A percentile compares a stretch with the other conserved stretches of the same genome.
Conservation (phyloP, 805 yeast species). For the Zygosaccharomyces kombuchaensis region DNA sequence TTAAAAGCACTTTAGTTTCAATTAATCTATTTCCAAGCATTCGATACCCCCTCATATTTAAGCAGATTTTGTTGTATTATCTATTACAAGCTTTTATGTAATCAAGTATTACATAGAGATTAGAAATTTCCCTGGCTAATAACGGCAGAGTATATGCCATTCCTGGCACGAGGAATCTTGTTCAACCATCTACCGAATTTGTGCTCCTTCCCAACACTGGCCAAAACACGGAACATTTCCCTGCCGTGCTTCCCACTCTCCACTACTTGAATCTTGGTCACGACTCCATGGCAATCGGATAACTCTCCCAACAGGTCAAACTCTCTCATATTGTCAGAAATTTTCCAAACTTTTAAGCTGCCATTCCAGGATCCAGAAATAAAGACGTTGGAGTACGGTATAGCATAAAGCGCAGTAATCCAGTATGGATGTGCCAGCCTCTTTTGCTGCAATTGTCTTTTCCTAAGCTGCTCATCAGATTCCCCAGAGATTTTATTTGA, state of each 20-base stretch:
- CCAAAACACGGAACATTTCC: slow-evolving; percentile 53
- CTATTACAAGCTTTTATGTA: slow-evolving; percentile 4
- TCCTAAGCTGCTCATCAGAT: slow-evolving; percentile 34
- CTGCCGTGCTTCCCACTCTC: slow-evolving; percentile 50
- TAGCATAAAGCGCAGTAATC: slow-evolving; percentile 75
- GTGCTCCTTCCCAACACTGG: slow-evolving; percentile 78
- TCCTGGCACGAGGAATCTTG: slow-evolving; percentile 61
- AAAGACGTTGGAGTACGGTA: slow-evolving; percentile 82
- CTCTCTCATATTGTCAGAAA: slow-evolving; percentile 58
- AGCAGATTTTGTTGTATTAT: background rate
- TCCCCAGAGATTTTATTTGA: slow-evolving; percentile 56
- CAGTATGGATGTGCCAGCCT: slow-evolving; percentile 64
- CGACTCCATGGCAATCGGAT: slow-evolving; percentile 61
- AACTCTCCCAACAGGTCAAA: slow-evolving; percentile 57
- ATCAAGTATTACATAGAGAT: background rate
- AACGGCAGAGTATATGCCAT: slow-evolving; percentile 59
- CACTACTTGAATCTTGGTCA: slow-evolving; percentile 56
- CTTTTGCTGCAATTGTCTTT: slow-evolving; percentile 53
- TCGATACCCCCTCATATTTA: background rate
- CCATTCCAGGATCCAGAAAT: slow-evolving; percentile 90
- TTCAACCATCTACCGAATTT: slow-evolving; percentile 83
- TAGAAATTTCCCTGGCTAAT: slow-evolving; percentile 39
- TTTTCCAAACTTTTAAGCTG: slow-evolving; percentile 68
- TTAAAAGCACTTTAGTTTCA: too few species aligned
- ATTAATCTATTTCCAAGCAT: background rate